Base-by-base conservation (phyloP, 768 basidiomycete genomes). In the Calvatia gigantea region DNA sequence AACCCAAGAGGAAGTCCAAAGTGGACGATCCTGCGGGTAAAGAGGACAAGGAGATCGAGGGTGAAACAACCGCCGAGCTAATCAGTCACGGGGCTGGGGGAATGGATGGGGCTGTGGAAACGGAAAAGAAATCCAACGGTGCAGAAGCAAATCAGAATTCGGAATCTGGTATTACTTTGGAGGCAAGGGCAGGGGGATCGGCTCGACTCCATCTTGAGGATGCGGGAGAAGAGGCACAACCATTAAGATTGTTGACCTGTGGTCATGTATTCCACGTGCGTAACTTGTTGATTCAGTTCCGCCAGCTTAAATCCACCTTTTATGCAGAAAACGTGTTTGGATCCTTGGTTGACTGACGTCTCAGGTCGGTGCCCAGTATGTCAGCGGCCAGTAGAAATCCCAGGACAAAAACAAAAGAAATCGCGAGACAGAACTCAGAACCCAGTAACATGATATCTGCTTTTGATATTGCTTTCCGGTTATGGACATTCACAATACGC, bases 221-320 rank as follows among this genome's bases (percentile, higher is more conserved):
- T 66, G 87, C 87, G 2, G 88, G 89, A 7, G 83, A 86, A 54
- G 88, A 87, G 0, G 77, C 86, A 1, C 87, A 91, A 57, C 90
- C 90, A 4, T 69, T 96, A 60, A 75, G 93, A 64, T 67, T 91
- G 35, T 69, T 94, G 48, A 75, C 75, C 2, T 96, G 94, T 61
- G 87, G 87, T 2, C 94, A 96, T 75, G 89, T 89, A 44, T 96
- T 93, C 71, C 94, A 96, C 72, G 92, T 94, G 59, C 69, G 89
- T 74, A 3, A 29, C 19, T 47, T 28, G 11, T 54, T 27, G 32
- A 50, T n/a, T 11, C 17, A n/a, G n/a, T n/a, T 46, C 46, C 58
- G 21, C 28, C 14, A 29, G 21, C 28, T 27, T n/a, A 38, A 14
- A 51, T 33, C 35, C 19, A 38, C 12, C 19, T 23, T 11, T 32